A percentile compares a stretch with the other conserved stretches of the same genome.
Evolutionary conservation across 2,329 filamentous ascomycete genomes (phyloP).

Genomic region (Septoria linicola): DNA sequence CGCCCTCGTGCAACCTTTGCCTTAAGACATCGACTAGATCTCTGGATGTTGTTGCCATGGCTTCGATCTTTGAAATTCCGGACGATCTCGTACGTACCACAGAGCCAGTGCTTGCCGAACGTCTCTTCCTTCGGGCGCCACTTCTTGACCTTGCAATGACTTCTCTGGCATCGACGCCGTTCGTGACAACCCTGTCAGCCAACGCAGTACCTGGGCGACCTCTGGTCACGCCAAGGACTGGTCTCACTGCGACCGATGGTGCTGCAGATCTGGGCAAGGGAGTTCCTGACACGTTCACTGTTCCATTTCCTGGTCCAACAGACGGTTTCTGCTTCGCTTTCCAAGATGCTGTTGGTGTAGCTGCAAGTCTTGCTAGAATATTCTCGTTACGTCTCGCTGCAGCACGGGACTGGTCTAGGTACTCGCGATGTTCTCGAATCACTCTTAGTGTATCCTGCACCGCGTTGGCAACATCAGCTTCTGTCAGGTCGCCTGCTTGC

Average conservation of each 20-base stretch:
- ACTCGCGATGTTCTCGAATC: neutral
- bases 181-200: neutral
- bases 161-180: neutral
- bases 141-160: neutral
- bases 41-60: neutral
- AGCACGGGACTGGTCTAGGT: neutral
- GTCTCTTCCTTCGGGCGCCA: neutral
- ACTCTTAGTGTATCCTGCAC: neutral
- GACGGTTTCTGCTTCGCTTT: neutral
- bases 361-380: neutral
- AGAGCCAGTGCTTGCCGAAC: neutral
- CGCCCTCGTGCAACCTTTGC: neutral
- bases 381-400: neutral
- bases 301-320: neutral
- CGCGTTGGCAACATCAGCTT: neutral
- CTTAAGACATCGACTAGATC: neutral
- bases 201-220: neutral
- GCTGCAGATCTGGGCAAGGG: neutral
- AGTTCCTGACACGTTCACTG: neutral
- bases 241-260: neutral
- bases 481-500: neutral
- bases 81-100: neutral
- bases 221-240: neutral
- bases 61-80: neutral
- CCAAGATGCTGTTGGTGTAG: neutral